Base-by-base conservation (phyloP, 2,329 filamentous ascomycete species). In the Aspergillus aculeatus region DNA sequence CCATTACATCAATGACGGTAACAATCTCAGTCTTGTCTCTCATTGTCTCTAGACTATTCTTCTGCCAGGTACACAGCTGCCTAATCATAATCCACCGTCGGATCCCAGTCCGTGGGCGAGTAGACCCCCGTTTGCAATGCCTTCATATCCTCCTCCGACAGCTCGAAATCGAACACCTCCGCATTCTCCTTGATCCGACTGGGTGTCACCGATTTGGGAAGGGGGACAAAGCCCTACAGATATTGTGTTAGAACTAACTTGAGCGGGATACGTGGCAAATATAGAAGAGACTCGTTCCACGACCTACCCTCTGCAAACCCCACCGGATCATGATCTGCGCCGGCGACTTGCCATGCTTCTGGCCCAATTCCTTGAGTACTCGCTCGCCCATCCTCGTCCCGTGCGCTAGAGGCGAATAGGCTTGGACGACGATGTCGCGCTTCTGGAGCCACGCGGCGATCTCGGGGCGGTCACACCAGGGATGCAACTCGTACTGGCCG, bases 401-500 rank as follows among this genome's bases (percentile, higher is more conserved):
- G 54, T 89, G 82, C 3, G 86, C 90, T 2, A 95, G 82, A 5
- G 91, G 91, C 6, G 90, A 90, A 65, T 95, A 96, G 0, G 91
- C 91, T 75, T 95, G 86, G 1, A 95, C 82, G 0, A 88, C 77
- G 59, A 95, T 92, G 41, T 80, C 78, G 64, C 93, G 79, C 61
- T 84, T 77, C 58, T 84, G 81, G 69, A 91, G 91, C 66, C 85
- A 87, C 12, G 83, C 80, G 0, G 86, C 83, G 63, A 95, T 92
- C 41, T 82, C 81, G 0, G 80, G 81, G 55, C 88, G 85, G 1
- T 89, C 92, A 72, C 93, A 91, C 83, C 94, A 95, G 0, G 90
- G 90, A 62, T 94, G 90, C 1, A 93, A 83, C 73, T 94, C 89
- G 67, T 93, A 88, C 77, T 95, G 91, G 69, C 94, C 94, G 54